Evolutionary conservation across 495 filamentous ascomycete genomes (phyloP).

Genomic region (Tuber brumale): DNA sequence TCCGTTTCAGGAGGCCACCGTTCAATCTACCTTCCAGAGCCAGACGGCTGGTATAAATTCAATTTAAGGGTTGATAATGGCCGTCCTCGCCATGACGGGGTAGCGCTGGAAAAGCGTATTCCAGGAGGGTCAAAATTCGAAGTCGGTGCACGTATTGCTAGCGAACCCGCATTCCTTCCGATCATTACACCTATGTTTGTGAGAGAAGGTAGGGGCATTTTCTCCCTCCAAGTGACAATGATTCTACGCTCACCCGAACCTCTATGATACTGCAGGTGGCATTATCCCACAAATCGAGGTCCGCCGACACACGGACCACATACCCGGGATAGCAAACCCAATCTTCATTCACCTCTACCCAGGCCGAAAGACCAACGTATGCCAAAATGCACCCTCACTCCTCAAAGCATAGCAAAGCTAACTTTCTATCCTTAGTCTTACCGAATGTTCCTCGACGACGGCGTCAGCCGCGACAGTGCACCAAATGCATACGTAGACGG

Average conservation of each 20-base stretch:
- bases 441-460: constrained; percentile 23
- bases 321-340: constrained; percentile 10
- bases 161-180: constrained; percentile 10
- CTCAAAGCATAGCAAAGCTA: not conserved
- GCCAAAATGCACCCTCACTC: not conserved
- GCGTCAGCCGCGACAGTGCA: constrained; percentile 19
- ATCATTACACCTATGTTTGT: constrained; percentile 21
- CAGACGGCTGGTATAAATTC: constrained; percentile 18
- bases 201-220: constrained; percentile 15
- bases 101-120: not conserved
- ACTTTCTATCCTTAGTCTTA: constrained; percentile 8
- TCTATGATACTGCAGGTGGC: constrained; percentile 7
- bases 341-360: constrained; percentile 18
- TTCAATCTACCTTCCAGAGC: constrained; percentile 15
- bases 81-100: not conserved
- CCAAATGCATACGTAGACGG: constrained; percentile 8
- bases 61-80: constrained; percentile 13
- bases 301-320: constrained; percentile 9
- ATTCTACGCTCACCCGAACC: not conserved
- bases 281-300: constrained; percentile 25
- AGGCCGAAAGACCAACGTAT: constrained; percentile 7
- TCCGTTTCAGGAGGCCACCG: constrained; percentile 8
- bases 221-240: not conserved
- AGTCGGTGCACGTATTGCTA: constrained; percentile 20
- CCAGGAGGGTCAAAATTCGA: constrained; percentile 19